Evolutionary conservation across 345 rosid genomes (phyloP), one percentile per base, ranked within the genome.

Genomic region (Aurinia saxatilis): DNA sequence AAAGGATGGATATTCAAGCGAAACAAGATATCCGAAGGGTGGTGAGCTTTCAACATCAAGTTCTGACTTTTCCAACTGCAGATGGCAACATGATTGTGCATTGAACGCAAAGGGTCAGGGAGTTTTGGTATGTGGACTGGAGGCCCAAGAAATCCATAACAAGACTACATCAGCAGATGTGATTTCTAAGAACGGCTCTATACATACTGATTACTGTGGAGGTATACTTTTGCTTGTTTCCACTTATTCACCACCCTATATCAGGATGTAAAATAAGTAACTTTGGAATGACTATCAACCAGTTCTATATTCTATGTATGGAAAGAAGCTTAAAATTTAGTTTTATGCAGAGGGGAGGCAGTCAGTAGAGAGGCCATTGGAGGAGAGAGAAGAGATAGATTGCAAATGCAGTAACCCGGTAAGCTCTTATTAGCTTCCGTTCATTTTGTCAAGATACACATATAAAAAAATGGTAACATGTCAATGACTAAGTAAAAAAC

Each of bases 31-130:
- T 67, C 73, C 65, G 34, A 75, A 63, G 78, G 80, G 77, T 77
- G 63, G 76, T 65, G 78, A 74, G 70, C 70, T 65, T 78, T 84
- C 79, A 42, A 69, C 77, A 49, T 83, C 82, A 65, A 74, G 74
- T 63, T 81, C 81, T 66, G 87, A 73, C 40, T 70, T 56, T 64
- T 79, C 82, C 63, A 54, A 54, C 50, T 78, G 67, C 53, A 82
- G 29, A 54, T 13, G 56, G 63, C 57, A 66, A 48, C 56, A 50
- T 65, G 64, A 57, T 65, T 67, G 53, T 57, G 49, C 53, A 42
- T 35, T 21, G 33, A 63, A 55, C 34, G 48, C 56, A 19, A 45
- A 66, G 41, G 44, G 52, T 71, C 78, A 40, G 50, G 76, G 54
- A 56, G 73, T 35, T 40, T 57, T 62, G 37, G 36, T 30, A 27